Conservation (phyloP, 1,139 yeast species). For the Yamadazyma triangularis region DNA sequence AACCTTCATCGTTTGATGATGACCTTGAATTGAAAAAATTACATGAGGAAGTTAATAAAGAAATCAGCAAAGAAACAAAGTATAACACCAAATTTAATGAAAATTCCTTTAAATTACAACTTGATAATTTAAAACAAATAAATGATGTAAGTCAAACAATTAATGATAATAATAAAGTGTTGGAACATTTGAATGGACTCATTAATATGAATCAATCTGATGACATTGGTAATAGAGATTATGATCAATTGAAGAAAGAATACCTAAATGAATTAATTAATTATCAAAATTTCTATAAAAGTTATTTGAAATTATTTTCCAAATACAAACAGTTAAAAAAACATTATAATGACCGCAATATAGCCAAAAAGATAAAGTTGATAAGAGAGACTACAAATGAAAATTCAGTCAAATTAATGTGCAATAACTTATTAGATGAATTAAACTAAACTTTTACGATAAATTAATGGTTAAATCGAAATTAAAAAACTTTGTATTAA, state of each 20-base stretch:
- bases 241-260: slow-evolving; percentile 24
- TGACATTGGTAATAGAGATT: slow-evolving; percentile 2
- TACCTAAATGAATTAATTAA: slow-evolving; percentile 27
- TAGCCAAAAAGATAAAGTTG: slow-evolving; percentile 14
- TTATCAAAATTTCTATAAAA: slow-evolving; percentile 27
- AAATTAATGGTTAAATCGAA: too few species aligned
- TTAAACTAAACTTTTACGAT: too few species aligned
- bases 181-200: slow-evolving; percentile 18
- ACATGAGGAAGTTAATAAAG: slow-evolving; percentile 13
- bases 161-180: slow-evolving; percentile 17
- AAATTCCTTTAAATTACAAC: slow-evolving; percentile 2
- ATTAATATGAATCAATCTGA: slow-evolving; percentile 12
- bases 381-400: slow-evolving; percentile 22
- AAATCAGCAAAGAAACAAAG: slow-evolving; percentile 11
- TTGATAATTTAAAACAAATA: slow-evolving; percentile 9
- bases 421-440: slow-evolving; percentile 22
- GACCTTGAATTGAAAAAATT: slow-evolving; percentile 11
- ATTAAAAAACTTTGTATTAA: too few species aligned
- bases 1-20: slow-evolving; percentile 2
- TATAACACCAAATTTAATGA: slow-evolving; percentile 7
- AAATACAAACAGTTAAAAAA: slow-evolving; percentile 37
- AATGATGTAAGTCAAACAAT: slow-evolving; percentile 12
- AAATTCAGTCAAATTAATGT: slow-evolving; percentile 16
- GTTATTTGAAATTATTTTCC: slow-evolving; percentile 36
- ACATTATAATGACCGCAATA: slow-evolving; percentile 6